Evolutionary conservation across 768 basidiomycete species (phyloP), one percentile per base, ranked within the genome.

Genomic region (Lactarius psammicola): DNA sequence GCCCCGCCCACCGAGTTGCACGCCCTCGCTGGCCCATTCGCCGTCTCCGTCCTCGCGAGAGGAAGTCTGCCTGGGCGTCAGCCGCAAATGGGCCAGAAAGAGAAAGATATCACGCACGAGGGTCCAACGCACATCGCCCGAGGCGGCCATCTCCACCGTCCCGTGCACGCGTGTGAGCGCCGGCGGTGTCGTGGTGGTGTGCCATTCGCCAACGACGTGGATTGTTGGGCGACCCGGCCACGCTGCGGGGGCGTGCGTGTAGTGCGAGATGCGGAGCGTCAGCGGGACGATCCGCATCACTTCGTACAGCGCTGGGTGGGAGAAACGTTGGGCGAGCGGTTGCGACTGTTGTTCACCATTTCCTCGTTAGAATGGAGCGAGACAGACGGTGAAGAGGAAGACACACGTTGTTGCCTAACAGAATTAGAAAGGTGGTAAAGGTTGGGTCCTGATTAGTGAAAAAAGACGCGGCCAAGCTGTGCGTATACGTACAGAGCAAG

Each of bases 1-100:
- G 7, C 83, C 84, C 18, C 82, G 74, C 2, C 80, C 80, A 15
- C 86, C 86, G 13, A 86, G 72, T 65, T 87, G 85, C 0, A 87
- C 75, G n/a, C 79, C 82, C 66, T 87, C 85, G 15, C 78, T 81
- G 1, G 76, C 74, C 85, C 85, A 87, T 66, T 84, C 80, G 0
- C 80, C 75, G 5, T 65, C 65, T 23, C 72, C 70, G 20, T 78
- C 73, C 13, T 76, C 75, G 26, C 71, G 65, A 8, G 62, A 62
- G 0, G 72, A 68, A 15, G 58, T 58, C 75, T 75, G 60, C 54
- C 23, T 15, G 23, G 2, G 13, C 23, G 4, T 51, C 23, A 51
- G 49, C 23, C 49, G n/a, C 11, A 23, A 49, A 23, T 26, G 23
- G 10, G n/a, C n/a, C n/a, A n/a, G n/a, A n/a, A n/a, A n/a, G n/a